Evolutionary conservation across 176 grass and related monocot species (phyloP).

Genomic region (Paspalum notatum): DNA sequence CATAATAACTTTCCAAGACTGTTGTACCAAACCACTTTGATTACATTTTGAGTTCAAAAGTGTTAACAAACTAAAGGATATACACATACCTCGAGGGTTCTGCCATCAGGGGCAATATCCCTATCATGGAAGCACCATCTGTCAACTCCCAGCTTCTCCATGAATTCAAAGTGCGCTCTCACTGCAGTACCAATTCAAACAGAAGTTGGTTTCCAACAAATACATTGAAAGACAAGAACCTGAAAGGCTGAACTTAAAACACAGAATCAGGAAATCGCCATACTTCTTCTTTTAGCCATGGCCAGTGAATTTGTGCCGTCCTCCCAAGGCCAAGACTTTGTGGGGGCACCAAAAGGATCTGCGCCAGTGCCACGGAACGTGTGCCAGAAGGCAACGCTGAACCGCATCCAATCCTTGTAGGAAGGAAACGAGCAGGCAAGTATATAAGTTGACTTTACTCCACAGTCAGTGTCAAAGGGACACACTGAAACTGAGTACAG

Average conservation of each 20-base stretch:
- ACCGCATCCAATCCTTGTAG: conserved; percentile 80
- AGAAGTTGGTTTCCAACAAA: conserved; percentile 16
- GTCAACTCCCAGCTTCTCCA: conserved; percentile 93
- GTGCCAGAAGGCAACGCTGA: conserved; percentile 92
- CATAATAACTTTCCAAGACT: not conserved
- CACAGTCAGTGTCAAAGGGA: not conserved
- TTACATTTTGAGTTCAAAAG: not conserved
- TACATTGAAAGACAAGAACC: not conserved
- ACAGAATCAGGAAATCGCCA: conserved; percentile 20
- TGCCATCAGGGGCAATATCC: conserved; percentile 91
- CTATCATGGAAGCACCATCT: conserved; percentile 98
- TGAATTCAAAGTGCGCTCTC: conserved; percentile 97
- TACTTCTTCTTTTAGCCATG: conserved; percentile 98
- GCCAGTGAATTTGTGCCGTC: conserved; percentile 84
- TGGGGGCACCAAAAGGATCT: conserved; percentile 85
- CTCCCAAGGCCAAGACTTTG: conserved; percentile 95
- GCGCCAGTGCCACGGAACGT: conserved; percentile 80
- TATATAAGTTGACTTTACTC: not conserved
- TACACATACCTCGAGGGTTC: conserved; percentile 68
- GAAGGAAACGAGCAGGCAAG: not conserved
- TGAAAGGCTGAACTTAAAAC: not conserved
- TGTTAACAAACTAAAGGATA: conserved; percentile 13
- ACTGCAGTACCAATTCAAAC: conserved; percentile 49
- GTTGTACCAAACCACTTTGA: not conserved
- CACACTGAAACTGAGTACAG: not conserved